Evolutionary conservation across 2,329 filamentous ascomycete species (phyloP), one percentile per base, ranked within the genome.

Genomic region (Trichoderma breve): DNA sequence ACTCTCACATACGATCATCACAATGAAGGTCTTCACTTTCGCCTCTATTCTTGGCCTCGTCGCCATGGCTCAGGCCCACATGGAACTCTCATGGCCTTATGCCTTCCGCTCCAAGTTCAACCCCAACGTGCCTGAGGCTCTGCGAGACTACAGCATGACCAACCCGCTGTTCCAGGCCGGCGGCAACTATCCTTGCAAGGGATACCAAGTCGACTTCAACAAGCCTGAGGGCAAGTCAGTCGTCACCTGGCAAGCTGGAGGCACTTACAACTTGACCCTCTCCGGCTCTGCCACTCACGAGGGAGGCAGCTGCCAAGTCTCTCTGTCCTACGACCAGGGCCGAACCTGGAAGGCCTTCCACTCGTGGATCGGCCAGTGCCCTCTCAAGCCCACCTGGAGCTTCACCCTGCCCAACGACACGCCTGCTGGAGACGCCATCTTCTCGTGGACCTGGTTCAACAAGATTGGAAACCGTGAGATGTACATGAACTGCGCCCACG

Each of bases 401-500:
- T 94, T 94, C 80, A 87, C 84, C 34, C 82, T 94, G 32, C 92
- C 92, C 14, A 80, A 82, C 2, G 88, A 91, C 74, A 88, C 89
- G 1, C 88, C 89, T n/a, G 77, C 80, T 73, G 83, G 81, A 81
- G 87, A 90, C 39, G 91, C 89, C 71, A 80, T 95, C 58, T 87
- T 95, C 67, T 88, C 90, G 32, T 95, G 93, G 93, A 90, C 89
- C 28, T 93, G 91, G 91, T 91, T 92, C 82, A 93, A 93, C 84
- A 84, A 89, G 74, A 82, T 92, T 60, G 92, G 92, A 24, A 94
- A 94, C 82, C 87, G 92, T 55, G 92, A 95, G 80, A 92, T 92
- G 87, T 95, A 95, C 86, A 93, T 93, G 91, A 93, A 93, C 82
- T 95, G 93, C 78, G 92, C 92, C 7, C 85, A 88, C 61, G 87